Conservation (phyloP, 1,284 basidiomycete species). For the Trichosporon faecale region DNA sequence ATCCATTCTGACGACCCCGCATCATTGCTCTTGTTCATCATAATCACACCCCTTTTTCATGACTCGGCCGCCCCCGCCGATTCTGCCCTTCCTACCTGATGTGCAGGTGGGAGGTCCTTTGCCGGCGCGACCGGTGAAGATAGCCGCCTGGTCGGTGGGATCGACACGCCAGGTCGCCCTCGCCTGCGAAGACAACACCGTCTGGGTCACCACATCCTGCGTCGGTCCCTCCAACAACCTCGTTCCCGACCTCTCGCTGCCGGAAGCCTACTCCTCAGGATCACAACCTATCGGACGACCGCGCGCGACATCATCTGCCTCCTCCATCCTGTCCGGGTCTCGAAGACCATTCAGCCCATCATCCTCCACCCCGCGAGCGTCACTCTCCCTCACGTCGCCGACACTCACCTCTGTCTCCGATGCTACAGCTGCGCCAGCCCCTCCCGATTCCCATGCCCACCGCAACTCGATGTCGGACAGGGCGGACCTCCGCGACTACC, state of each 20-base stretch:
- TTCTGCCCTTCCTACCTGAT: conserved; percentile 36
- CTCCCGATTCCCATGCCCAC: conserved; percentile 24
- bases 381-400: conserved; percentile 16
- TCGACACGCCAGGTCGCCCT: conserved; percentile 34
- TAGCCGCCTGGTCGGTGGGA: conserved; percentile 39
- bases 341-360: conserved; percentile 7
- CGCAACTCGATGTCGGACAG: conserved; percentile 20
- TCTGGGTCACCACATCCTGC: conserved; percentile 36
- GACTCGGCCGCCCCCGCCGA: conserved; percentile 22
- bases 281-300: conserved; percentile 15
- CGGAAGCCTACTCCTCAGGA: not conserved
- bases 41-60: not conserved
- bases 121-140: conserved; percentile 33
- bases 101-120: conserved; percentile 24
- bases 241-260: conserved; percentile 13
- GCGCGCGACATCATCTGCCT: not conserved
- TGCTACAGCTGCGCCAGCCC: conserved; percentile 28
- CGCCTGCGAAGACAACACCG: conserved; percentile 35
- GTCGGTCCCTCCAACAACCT: not conserved
- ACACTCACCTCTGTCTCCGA: conserved; percentile 26
- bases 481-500: conserved; percentile 36
- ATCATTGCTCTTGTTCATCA: not conserved
- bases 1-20: not conserved
- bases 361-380: conserved; percentile 11
- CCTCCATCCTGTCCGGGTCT: not conserved